Base-by-base conservation (phyloP, 495 filamentous ascomycete species). In the Penicilliopsis zonata region DNA sequence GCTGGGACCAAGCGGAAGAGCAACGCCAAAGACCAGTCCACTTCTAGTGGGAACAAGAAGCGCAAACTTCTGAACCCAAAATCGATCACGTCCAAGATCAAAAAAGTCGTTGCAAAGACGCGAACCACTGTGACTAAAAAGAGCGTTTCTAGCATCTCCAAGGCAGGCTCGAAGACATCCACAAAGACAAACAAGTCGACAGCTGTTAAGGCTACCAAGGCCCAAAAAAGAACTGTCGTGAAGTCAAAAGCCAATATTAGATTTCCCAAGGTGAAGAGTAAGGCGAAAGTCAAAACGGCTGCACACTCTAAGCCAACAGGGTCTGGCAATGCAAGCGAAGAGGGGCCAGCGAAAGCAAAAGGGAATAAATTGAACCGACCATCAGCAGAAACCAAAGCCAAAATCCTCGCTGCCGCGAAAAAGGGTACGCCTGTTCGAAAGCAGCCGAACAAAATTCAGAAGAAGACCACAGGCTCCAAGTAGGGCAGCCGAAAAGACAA, bases 31-130 rank as follows among this genome's bases (percentile, higher is more conserved):
- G 30, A 49, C 22, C 36, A 45, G 36, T 35, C 44, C 5, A 32
- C 44, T 9, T 42, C 52, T 2, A 37, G 34, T 3, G 26, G 40
- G 16, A 51, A 46, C 31, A 67, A 63, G 34, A 61, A 53, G 34
- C 52, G 56, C 33, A 60, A 55, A 43, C 30, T 52, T n/a, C 28
- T 51, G 5, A 48, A 29, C 3, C 17, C 53, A 2, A 54, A 51
- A 22, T 50, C 58, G 3, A 44, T 62, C 39, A 61, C 57, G 34
- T 44, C 54, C 7, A 46, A 52, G 4, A 40, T 61, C 25, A 58
- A 55, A 37, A 66, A 57, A 39, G 59, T 38, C 9, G 42, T 60
- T 18, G 41, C 47, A 9, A 49, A 39, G 24, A 41, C 46, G 2
- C 49, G 49, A 2, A 23, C 35, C 13, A 21, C 44, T 17, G 28